Conservation (phyloP, 345 rosid species). For the Combretum micranthum region DNA sequence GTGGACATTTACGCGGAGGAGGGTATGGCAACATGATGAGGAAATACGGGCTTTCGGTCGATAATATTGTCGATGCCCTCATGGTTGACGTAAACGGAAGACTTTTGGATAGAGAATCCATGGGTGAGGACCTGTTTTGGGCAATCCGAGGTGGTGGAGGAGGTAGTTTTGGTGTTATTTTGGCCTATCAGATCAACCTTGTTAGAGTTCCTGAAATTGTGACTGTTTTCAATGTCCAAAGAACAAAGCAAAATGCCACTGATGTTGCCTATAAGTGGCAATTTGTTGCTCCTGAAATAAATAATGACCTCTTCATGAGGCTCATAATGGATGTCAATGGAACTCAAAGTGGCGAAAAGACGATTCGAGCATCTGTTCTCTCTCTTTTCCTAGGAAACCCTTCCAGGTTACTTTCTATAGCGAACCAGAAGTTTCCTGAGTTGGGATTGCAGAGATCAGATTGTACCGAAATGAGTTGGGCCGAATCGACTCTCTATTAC, state of each 20-base stretch:
- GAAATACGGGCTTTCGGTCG: constrained; percentile 46
- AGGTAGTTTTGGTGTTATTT: constrained; percentile 52
- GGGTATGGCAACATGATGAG: constrained; percentile 54
- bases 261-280: constrained; percentile 20
- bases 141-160: constrained; percentile 61
- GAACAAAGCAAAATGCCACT: constrained; percentile 18
- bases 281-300: constrained; percentile 11
- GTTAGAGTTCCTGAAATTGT: constrained; percentile 21
- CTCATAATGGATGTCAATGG: constrained; percentile 5
- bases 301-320: constrained; percentile 20
- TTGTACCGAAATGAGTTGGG: constrained; percentile 27
- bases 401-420: constrained; percentile 8
- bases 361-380: constrained; percentile 8
- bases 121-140: constrained; percentile 76
- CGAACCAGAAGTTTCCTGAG: constrained; percentile 15
- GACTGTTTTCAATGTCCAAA: constrained; percentile 16
- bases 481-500: constrained; percentile 13
- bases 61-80: constrained; percentile 45
- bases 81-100: constrained; percentile 35
- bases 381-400: constrained; percentile 23
- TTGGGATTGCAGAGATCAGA: constrained; percentile 14
- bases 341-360: constrained; percentile 2
- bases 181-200: constrained; percentile 36
- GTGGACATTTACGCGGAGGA: constrained; percentile 54
- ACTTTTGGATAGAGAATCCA: constrained; percentile 28